Conservation (phyloP, 352 stramenopile species). For the Pythium plurisporium region DNA sequence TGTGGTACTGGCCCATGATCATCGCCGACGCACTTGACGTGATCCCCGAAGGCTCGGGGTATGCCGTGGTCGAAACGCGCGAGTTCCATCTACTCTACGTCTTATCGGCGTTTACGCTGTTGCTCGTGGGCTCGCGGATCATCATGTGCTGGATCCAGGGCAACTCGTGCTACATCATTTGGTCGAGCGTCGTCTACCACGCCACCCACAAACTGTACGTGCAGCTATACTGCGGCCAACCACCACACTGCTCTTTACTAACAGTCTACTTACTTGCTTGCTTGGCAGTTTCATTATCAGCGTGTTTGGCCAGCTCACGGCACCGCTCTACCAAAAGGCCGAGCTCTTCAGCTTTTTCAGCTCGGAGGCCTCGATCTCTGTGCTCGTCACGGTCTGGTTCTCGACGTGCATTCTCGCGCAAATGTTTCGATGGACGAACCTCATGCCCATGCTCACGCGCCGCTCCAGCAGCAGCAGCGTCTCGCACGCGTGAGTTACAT, state of each 20-base stretch:
- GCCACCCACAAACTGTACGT: slow-evolving; percentile 85
- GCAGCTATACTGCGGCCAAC: background rate
- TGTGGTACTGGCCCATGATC: slow-evolving; percentile 89
- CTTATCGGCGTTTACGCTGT: slow-evolving; percentile 67
- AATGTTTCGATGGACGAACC: slow-evolving; percentile 79
- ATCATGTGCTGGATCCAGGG: slow-evolving; percentile 91
- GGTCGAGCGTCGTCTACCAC: slow-evolving; percentile 85
- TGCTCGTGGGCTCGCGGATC: slow-evolving; percentile 80
- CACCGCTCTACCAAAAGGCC: slow-evolving; percentile 76
- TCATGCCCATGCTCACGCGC: slow-evolving; percentile 60
- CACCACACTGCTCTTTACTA: too few species aligned
- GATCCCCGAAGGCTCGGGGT: slow-evolving; percentile 67
- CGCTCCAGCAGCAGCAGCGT: background rate
- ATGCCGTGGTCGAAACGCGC: slow-evolving; percentile 69
- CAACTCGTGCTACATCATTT: slow-evolving; percentile 86
- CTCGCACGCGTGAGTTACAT: slow-evolving; percentile 11
- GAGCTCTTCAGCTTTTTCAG: slow-evolving; percentile 85
- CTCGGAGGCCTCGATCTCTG: slow-evolving; percentile 73
- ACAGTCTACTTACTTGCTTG: too few species aligned
- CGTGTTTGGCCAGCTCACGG: slow-evolving; percentile 83
- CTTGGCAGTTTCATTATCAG: slow-evolving; percentile 74
- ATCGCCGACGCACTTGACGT: slow-evolving; percentile 78
- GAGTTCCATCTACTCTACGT: slow-evolving; percentile 81
- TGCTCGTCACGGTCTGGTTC: slow-evolving; percentile 86
- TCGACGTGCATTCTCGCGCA: slow-evolving; percentile 87